phyloP scores from a whole-genome alignment of 768 basidiomycete species.

The Rhizopogon vinicolor region DNA sequence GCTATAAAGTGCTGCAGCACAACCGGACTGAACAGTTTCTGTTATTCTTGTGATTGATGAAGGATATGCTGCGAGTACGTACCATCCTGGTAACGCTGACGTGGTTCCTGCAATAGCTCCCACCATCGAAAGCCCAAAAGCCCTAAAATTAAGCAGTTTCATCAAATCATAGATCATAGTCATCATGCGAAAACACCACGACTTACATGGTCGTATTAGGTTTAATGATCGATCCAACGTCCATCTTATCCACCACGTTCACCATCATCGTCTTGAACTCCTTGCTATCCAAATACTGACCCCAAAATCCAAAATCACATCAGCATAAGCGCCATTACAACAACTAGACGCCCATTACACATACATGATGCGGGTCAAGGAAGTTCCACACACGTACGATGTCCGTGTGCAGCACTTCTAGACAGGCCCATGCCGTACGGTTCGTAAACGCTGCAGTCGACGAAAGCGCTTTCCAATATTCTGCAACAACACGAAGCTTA shows the following conservation, averaged over 20 bases:
- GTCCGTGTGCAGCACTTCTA: constrained; percentile 11
- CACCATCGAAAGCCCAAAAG: not conserved
- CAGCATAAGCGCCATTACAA: not conserved
- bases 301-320: not conserved
- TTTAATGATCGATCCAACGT: not conserved
- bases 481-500: not conserved
- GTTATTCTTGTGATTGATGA: not conserved
- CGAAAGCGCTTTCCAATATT: constrained; percentile 14
- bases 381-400: constrained; percentile 17
- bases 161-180: not conserved
- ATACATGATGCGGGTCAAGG: not conserved
- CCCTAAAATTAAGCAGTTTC: not conserved
- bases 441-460: constrained; percentile 9
- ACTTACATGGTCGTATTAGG: not conserved
- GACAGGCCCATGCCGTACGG: constrained; percentile 1
- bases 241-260: not conserved
- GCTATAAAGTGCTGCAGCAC: constrained; percentile 15
- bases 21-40: not conserved
- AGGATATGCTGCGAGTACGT: not conserved
- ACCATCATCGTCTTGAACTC: not conserved
- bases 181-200: no score
- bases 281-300: not conserved
- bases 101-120: not conserved
- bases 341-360: no score
- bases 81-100: not conserved